A percentile compares a stretch with the other conserved stretches of the same genome.
These are phyloP conservation scores for Volutella citrinella DNA, from an alignment of 2,329 filamentous ascomycete genomes.

Conservation along the genomic window DNA sequence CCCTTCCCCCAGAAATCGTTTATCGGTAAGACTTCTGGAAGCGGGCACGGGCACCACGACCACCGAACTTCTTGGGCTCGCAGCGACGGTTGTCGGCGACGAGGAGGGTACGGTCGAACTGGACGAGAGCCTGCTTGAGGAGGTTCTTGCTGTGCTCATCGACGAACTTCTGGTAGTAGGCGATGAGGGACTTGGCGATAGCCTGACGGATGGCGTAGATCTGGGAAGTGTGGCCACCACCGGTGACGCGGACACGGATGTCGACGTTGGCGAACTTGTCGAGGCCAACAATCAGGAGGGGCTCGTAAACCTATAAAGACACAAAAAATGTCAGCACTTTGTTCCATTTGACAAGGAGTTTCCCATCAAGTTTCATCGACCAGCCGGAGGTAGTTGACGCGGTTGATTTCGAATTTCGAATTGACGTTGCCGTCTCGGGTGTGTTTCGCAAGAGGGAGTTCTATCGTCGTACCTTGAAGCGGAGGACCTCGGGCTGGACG, in stretches of 20 bases:
- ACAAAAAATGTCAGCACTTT: slow-evolving; percentile 18
- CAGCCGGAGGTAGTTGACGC: no score
- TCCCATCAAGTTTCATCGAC: no score
- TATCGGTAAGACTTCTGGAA: slow-evolving; percentile 99
- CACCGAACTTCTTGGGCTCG: slow-evolving; percentile 98
- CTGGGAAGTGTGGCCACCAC: slow-evolving; percentile 97
- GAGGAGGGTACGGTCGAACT: slow-evolving; percentile 95
- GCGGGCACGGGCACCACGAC: slow-evolving; percentile 89
- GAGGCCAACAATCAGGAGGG: slow-evolving; percentile 91
- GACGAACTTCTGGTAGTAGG: slow-evolving; percentile 99
- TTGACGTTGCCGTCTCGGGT: no score
- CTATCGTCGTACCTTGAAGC: slow-evolving; percentile 76
- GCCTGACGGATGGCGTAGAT: slow-evolving; percentile 99
- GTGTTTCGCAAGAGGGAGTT: slow-evolving; percentile 5
- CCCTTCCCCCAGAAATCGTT: slow-evolving; percentile 36
- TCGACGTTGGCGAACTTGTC: slow-evolving; percentile 98
- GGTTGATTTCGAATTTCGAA: no score
- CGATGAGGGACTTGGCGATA: slow-evolving; percentile 73
- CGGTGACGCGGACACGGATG: slow-evolving; percentile 93
- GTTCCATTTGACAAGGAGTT: slow-evolving; percentile 10
- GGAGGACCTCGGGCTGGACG: slow-evolving; percentile 92
- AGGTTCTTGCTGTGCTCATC: slow-evolving; percentile 99
- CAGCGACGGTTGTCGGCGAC: slow-evolving; percentile 98
- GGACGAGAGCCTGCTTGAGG: slow-evolving; percentile 93
- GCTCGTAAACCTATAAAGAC: slow-evolving; percentile 81